These are phyloP conservation scores for Coemansia asiatica DNA, from an alignment of 192 early-diverging fungal species.

Conservation along the genomic window DNA sequence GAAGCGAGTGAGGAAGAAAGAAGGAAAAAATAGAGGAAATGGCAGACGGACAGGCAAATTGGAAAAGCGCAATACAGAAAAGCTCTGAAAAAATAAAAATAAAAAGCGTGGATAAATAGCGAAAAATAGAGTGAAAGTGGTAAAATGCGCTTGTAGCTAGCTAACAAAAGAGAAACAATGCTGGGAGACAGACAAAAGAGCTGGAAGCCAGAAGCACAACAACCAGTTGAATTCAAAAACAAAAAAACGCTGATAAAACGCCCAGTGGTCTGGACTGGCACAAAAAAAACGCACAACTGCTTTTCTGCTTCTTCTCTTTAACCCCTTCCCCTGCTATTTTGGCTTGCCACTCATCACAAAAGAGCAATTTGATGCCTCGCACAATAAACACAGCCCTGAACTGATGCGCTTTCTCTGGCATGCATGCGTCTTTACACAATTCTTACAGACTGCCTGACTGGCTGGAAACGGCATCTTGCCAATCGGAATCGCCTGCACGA, in stretches of 20 bases:
- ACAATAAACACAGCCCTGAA: not conserved
- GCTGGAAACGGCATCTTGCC: not conserved
- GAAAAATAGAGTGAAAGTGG: conserved; percentile 5
- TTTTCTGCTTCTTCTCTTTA: not conserved
- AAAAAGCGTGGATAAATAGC: not conserved
- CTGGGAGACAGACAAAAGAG: not conserved
- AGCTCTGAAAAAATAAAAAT: not conserved
- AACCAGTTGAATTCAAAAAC: not conserved
- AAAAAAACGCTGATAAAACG: not conserved
- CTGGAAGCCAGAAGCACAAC: not conserved
- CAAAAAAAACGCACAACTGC: not conserved
- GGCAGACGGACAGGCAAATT: not conserved
- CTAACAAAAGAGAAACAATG: not conserved
- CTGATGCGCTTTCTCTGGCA: not conserved
- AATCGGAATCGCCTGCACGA: conserved; percentile 3
- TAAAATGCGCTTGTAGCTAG: not conserved
- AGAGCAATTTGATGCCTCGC: not conserved
- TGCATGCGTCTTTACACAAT: not conserved
- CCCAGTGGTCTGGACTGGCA: not conserved
- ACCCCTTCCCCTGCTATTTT: not conserved
- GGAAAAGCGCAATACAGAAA: not conserved
- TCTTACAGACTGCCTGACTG: not conserved
- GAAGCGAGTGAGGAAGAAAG: not conserved
- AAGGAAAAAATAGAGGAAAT: not conserved
- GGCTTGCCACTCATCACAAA: not conserved